A percentile compares a stretch with the other conserved stretches of the same genome.
These are phyloP conservation scores for Paramecium sexaurelia DNA, from an alignment of 73 alveolate species.

Conservation along the genomic window DNA sequence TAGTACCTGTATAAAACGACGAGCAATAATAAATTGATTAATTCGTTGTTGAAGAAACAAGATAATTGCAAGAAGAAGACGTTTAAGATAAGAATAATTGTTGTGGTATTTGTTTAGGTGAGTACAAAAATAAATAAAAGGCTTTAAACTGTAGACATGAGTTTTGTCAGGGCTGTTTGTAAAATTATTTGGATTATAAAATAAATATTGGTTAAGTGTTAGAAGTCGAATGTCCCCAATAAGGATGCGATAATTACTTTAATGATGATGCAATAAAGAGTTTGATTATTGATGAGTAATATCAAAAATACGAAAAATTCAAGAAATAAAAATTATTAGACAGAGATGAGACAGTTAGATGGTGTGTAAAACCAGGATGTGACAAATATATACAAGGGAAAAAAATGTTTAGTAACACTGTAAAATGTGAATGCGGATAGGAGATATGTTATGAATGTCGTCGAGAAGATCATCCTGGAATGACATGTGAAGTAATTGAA, in stretches of 20 bases:
- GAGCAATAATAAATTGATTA: background rate
- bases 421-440: constrained; percentile 36
- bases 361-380: constrained; percentile 56
- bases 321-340: background rate
- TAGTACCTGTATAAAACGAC: background rate
- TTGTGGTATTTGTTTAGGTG: constrained; percentile 31
- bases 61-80: background rate
- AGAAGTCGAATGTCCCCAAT: constrained; percentile 30
- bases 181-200: background rate
- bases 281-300: background rate
- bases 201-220: background rate
- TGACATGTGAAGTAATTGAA: constrained; percentile 47
- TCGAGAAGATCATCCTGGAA: constrained; percentile 18
- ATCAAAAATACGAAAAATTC: background rate
- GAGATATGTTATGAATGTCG: constrained; percentile 25
- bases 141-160: constrained; percentile 21
- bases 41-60: background rate
- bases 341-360: constrained; percentile 16
- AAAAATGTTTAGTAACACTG: background rate
- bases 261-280: constrained; percentile 1
- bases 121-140: background rate
- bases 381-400: background rate
- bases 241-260: background rate
- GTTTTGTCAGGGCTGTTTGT: background rate
- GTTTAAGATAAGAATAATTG: background rate